phyloP scores from a whole-genome alignment of 306 rosid genomes.

The Biancaea sappan region DNA sequence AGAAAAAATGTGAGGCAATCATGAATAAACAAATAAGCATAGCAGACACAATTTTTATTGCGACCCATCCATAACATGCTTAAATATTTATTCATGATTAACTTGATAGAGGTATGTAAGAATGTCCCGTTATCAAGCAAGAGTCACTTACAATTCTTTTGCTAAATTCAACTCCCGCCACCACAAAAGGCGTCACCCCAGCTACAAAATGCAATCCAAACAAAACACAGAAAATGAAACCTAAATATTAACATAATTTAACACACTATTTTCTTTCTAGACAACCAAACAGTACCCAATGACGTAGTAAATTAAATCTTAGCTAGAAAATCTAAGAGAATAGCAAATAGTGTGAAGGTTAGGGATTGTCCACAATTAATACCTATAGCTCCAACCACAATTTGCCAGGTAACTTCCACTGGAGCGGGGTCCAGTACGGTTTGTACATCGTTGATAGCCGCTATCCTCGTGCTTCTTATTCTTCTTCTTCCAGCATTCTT shows the following conservation, averaged over 20 bases:
- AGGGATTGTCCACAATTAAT: background rate
- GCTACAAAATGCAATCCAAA: slow-evolving; percentile 47
- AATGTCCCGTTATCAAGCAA: no score
- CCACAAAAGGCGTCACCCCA: slow-evolving; percentile 87
- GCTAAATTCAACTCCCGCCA: slow-evolving; percentile 89
- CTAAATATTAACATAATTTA: background rate
- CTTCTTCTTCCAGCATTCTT: slow-evolving; percentile 18
- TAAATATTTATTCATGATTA: background rate
- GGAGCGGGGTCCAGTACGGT: slow-evolving; percentile 43
- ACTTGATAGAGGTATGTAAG: no score
- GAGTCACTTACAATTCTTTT: slow-evolving; percentile 76
- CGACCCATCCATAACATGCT: background rate
- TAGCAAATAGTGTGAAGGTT: background rate
- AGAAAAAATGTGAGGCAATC: background rate
- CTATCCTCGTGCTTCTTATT: slow-evolving; percentile 11
- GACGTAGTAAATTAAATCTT: background rate
- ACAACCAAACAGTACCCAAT: background rate
- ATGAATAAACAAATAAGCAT: background rate
- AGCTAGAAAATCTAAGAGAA: background rate
- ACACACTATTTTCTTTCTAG: background rate
- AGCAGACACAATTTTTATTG: no score
- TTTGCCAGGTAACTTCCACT: slow-evolving; percentile 47
- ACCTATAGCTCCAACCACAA: slow-evolving; percentile 50
- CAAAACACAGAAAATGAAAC: background rate
- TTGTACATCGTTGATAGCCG: slow-evolving; percentile 33